A percentile compares a stretch with the other conserved stretches of the same genome.
Conservation (phyloP, 805 yeast species). For the Priceomyces castillae region DNA sequence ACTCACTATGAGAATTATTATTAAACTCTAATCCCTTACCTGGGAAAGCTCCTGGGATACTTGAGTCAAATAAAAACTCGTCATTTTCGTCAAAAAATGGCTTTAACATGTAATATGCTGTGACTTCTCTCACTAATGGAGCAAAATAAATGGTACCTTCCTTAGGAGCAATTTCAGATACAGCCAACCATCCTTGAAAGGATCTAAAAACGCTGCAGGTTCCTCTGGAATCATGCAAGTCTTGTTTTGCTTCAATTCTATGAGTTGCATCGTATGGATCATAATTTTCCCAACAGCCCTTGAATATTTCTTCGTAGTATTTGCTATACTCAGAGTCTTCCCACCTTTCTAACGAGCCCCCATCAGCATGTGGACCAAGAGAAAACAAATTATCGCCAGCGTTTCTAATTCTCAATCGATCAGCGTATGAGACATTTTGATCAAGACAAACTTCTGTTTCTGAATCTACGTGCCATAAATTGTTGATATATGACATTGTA, state of each 20-base stretch:
- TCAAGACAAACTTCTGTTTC: constrained; percentile 25
- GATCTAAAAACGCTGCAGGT: constrained; percentile 36
- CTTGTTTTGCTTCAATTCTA: constrained; percentile 30
- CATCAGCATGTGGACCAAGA: constrained; percentile 41
- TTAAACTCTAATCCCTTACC: constrained; percentile 34
- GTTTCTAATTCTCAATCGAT: constrained; percentile 38
- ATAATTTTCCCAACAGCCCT: constrained; percentile 42
- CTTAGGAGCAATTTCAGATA: constrained; percentile 32
- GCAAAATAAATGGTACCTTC: constrained; percentile 39
- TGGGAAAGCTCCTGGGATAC: constrained; percentile 39
- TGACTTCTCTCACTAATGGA: constrained; percentile 34
- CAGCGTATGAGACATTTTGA: constrained; percentile 39
- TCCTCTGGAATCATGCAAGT: constrained; percentile 24
- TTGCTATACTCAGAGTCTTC: constrained; percentile 39
- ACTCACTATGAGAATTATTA: constrained; percentile 31
- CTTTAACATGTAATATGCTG: constrained; percentile 37
- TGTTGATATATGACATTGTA: constrained; percentile 23
- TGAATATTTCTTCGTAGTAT: constrained; percentile 34
- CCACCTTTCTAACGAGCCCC: constrained; percentile 47
- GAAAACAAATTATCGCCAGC: constrained; percentile 32
- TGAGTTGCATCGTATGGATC: constrained; percentile 38
- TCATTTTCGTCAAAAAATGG: constrained; percentile 38
- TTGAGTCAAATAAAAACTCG: constrained; percentile 27
- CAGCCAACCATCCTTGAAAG: constrained; percentile 45
- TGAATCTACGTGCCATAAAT: constrained; percentile 28